A percentile compares a stretch with the other conserved stretches of the same genome.
Conservation (phyloP, 208 protist genomes). For the Trichomonas vaginalis region DNA sequence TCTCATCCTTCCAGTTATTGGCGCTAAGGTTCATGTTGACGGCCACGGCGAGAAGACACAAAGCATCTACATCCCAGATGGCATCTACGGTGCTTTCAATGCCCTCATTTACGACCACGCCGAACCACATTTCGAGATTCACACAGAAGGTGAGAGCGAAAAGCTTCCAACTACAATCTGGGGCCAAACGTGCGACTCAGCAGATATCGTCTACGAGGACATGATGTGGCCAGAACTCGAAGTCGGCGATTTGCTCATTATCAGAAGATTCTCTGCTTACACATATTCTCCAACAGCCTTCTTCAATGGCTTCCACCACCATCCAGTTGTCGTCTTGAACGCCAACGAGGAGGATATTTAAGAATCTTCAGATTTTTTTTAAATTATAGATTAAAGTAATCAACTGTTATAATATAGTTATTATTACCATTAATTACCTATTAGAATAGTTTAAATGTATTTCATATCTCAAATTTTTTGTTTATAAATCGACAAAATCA, state of each 20-base stretch:
- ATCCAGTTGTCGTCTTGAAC: background rate
- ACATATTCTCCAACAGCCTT: background rate
- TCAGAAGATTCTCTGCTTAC: background rate
- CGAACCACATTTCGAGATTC: background rate
- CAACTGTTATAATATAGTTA: no score
- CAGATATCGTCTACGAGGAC: background rate
- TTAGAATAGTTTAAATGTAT: no score
- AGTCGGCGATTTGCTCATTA: background rate
- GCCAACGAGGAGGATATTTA: background rate
- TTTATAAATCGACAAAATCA: no score
- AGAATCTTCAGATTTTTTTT: no score
- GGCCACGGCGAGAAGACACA: background rate
- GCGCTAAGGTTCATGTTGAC: background rate
- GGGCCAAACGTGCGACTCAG: conserved; percentile 1
- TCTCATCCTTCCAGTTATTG: background rate
- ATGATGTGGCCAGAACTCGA: background rate
- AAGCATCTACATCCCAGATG: background rate
- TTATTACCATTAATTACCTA: no score
- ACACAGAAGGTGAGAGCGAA: background rate
- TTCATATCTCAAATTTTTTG: no score
- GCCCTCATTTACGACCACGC: background rate
- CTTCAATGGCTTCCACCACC: background rate
- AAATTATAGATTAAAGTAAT: no score
- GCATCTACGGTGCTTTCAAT: conserved; percentile 5
- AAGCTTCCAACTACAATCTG: background rate